Conservation (phyloP, 352 stramenopile genomes). For the Globisporangium nagaii region DNA sequence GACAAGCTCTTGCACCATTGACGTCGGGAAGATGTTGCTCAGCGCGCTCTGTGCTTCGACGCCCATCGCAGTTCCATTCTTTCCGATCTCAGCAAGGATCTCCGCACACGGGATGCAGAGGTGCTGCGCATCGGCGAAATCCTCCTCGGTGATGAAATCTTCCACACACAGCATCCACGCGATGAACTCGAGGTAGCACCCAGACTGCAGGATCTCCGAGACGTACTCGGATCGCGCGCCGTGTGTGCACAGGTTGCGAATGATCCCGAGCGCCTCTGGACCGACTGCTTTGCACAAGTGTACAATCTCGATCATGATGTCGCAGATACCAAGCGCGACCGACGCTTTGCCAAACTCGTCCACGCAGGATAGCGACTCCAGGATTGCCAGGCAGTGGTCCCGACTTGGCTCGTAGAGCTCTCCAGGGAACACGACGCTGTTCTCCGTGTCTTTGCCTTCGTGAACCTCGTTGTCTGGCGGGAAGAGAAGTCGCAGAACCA, state of each 20-base stretch:
- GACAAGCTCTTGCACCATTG: constrained; percentile 55
- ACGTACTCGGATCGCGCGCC: constrained; percentile 39
- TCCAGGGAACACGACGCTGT: constrained; percentile 41
- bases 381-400: constrained; percentile 50
- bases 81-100: constrained; percentile 59
- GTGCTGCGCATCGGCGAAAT: constrained; percentile 43
- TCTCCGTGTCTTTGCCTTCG: constrained; percentile 40
- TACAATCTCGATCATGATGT: constrained; percentile 74
- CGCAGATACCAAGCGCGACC: constrained; percentile 60
- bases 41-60: constrained; percentile 47
- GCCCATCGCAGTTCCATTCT: constrained; percentile 31
- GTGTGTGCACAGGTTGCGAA: constrained; percentile 60
- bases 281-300: constrained; percentile 56
- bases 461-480: constrained; percentile 77
- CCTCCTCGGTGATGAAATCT: constrained; percentile 55
- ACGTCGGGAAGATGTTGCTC: constrained; percentile 65
- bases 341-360: constrained; percentile 44
- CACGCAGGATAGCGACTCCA: constrained; percentile 53
- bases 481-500: constrained; percentile 68
- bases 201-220: constrained; percentile 62
- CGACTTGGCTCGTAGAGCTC: constrained; percentile 63
- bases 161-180: constrained; percentile 63
- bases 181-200: constrained; percentile 77
- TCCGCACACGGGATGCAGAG: constrained; percentile 57
- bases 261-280: constrained; percentile 45